phyloP scores from a whole-genome alignment of 805 yeast genomes.

The Ascoidea asiatica region DNA sequence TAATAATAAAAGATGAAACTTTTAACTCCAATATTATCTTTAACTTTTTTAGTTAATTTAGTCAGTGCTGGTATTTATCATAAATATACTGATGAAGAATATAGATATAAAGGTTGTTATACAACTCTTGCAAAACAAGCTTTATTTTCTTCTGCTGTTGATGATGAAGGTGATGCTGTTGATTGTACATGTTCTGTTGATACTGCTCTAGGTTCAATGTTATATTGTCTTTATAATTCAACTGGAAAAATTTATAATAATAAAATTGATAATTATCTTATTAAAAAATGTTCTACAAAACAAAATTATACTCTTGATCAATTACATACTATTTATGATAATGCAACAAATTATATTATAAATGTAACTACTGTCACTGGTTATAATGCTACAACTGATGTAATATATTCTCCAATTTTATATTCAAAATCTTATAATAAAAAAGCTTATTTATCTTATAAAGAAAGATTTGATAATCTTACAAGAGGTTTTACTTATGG shows the following conservation, averaged over 20 bases:
- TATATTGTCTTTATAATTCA: slow-evolving; percentile 1
- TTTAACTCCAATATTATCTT: no score
- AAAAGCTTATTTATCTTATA: slow-evolving; percentile 1
- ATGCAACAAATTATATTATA: neutral
- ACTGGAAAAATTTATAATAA: neutral
- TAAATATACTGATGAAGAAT: no score
- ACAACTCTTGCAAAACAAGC: no score
- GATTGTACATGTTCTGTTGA: slow-evolving; percentile 1
- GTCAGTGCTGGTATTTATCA: no score
- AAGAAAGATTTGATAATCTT: slow-evolving; percentile 1
- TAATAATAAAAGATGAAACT: no score
- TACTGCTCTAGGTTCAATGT: slow-evolving; percentile 2
- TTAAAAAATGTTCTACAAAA: neutral
- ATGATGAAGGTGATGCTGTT: neutral
- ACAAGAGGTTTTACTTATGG: slow-evolving; percentile 14
- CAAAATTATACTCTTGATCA: neutral
- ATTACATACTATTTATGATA: slow-evolving; percentile 1
- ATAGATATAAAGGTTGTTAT: no score
- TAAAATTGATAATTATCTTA: neutral
- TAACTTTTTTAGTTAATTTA: no score
- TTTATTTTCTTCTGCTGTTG: no score
- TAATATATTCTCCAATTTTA: neutral
- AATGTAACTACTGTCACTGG: no score
- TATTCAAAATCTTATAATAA: neutral
- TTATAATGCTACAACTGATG: neutral